These are phyloP conservation scores for Xylaria arbuscula DNA, from an alignment of 2,329 filamentous ascomycete genomes.

Conservation along the genomic window DNA sequence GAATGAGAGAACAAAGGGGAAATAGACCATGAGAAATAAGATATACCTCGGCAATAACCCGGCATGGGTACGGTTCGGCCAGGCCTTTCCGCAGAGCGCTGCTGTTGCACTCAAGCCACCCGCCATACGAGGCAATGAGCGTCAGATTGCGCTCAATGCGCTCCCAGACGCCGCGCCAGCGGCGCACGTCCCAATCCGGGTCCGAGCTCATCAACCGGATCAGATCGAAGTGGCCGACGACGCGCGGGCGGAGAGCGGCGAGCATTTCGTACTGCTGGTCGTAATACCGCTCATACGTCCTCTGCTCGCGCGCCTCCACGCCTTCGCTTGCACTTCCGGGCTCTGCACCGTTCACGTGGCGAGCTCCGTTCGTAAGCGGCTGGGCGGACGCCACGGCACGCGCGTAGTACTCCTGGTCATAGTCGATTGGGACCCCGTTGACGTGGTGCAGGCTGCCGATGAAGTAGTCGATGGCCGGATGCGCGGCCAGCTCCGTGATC, in stretches of 20 bases:
- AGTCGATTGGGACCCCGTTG: slow-evolving; percentile 88
- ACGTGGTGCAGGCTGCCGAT: slow-evolving; percentile 94
- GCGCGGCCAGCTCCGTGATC: slow-evolving; percentile 67
- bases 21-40: background rate
- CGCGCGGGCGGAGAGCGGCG: slow-evolving; percentile 72
- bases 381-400: slow-evolving; percentile 63
- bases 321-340: slow-evolving; percentile 49
- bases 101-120: slow-evolving; percentile 90
- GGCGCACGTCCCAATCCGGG: slow-evolving; percentile 69
- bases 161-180: slow-evolving; percentile 75
- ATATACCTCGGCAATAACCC: slow-evolving; percentile 75
- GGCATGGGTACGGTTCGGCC: slow-evolving; percentile 86
- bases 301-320: slow-evolving; percentile 74
- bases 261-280: slow-evolving; percentile 90
- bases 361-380: slow-evolving; percentile 41
- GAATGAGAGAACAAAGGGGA: slow-evolving; percentile 9
- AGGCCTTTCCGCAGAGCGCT: slow-evolving; percentile 89
- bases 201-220: slow-evolving; percentile 82
- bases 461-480: slow-evolving; percentile 84
- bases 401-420: slow-evolving; percentile 74
- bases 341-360: slow-evolving; percentile 7
- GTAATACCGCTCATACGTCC: slow-evolving; percentile 86
- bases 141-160: slow-evolving; percentile 79
- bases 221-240: slow-evolving; percentile 95
- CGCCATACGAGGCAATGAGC: slow-evolving; percentile 77